These are phyloP conservation scores for Porosira glacialis DNA, from an alignment of 352 stramenopile genomes.

Conservation along the genomic window DNA sequence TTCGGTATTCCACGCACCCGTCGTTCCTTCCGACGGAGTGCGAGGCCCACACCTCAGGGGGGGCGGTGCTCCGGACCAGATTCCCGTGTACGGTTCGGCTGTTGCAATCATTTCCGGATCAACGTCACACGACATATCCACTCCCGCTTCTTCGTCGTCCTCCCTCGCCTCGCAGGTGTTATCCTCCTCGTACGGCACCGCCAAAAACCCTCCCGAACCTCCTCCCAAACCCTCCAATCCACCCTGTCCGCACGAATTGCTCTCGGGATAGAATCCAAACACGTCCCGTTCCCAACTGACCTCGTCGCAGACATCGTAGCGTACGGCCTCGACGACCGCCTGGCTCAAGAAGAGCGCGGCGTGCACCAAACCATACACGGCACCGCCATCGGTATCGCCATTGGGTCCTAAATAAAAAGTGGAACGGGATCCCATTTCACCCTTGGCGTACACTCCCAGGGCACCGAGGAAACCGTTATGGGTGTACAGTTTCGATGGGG, in stretches of 20 bases:
- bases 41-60: conserved; percentile 35
- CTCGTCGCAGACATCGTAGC: conserved; percentile 56
- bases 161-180: not conserved
- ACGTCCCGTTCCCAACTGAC: conserved; percentile 57
- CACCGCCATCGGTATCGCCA: not conserved
- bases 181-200: not conserved
- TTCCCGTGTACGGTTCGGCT: conserved; percentile 23
- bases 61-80: conserved; percentile 30
- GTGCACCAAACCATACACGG: conserved; percentile 43
- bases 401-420: conserved; percentile 43
- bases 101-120: conserved; percentile 26
- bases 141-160: conserved; percentile 22
- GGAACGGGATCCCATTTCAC: conserved; percentile 30
- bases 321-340: conserved; percentile 42
- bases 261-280: conserved; percentile 39
- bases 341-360: conserved; percentile 44
- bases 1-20: conserved; percentile 37
- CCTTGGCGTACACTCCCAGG: conserved; percentile 35
- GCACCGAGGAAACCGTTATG: conserved; percentile 44
- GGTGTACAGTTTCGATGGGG: conserved; percentile 32
- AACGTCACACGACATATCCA: conserved; percentile 34
- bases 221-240: conserved; percentile 3
- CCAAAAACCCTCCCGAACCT: not conserved
- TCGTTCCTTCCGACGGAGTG: conserved; percentile 6
- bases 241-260: conserved; percentile 33